Percentiles rank a stretch among this genome's conserved stretches.
phyloP scores from a whole-genome alignment of 768 basidiomycete species.

The Collybia sp. region DNA sequence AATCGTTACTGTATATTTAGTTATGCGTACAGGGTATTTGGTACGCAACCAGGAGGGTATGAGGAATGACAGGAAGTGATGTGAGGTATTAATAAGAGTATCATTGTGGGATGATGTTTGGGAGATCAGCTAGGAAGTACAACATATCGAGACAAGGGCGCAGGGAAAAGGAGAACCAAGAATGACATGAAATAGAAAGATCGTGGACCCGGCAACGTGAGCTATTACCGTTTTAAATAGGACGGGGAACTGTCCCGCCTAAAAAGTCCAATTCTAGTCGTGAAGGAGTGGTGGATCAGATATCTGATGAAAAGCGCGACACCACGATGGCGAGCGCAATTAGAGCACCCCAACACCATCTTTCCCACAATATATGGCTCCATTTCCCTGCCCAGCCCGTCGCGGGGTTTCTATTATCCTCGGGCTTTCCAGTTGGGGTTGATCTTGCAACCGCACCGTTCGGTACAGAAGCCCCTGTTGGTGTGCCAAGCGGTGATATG shows the following conservation, averaged over 20 bases:
- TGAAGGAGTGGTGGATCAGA: conserved; percentile 14
- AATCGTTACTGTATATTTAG: too few species aligned
- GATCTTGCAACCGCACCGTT: not conserved
- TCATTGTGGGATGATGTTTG: too few species aligned
- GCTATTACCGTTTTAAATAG: not conserved
- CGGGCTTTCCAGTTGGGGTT: conserved; percentile 7
- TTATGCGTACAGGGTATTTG: too few species aligned
- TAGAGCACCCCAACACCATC: conserved; percentile 80
- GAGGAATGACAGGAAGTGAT: too few species aligned
- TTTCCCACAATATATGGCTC: conserved; percentile 71
- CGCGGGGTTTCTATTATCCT: conserved; percentile 14
- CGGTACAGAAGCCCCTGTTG: conserved; percentile 5
- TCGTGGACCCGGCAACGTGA: conserved; percentile 7
- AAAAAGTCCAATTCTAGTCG: not conserved
- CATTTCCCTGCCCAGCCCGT: conserved; percentile 55
- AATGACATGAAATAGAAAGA: conserved; percentile 7
- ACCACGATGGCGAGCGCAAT: conserved; percentile 76
- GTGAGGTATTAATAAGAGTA: too few species aligned
- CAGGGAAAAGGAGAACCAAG: conserved; percentile 1
- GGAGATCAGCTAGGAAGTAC: too few species aligned
- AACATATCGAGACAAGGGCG: too few species aligned
- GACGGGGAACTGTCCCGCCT: not conserved
- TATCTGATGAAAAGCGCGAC: conserved; percentile 63
- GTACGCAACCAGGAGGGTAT: too few species aligned
- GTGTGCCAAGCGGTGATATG: conserved; percentile 4